A percentile compares a stretch with the other conserved stretches of the same genome.
Evolutionary conservation across 805 yeast genomes (phyloP).

Genomic region (Lipomyces anomalus): DNA sequence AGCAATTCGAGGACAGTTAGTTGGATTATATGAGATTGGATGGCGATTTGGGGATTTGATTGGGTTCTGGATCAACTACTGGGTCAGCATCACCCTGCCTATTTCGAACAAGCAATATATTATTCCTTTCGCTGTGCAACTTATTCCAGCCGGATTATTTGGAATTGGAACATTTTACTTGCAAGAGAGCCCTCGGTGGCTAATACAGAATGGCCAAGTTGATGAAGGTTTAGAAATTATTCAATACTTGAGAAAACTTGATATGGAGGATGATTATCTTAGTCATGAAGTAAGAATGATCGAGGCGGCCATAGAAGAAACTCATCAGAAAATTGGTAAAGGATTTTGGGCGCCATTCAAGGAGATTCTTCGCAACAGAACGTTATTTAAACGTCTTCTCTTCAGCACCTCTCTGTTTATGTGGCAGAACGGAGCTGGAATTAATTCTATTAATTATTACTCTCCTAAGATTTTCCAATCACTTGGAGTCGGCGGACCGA

Average conservation of each 20-base stretch:
- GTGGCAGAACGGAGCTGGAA: constrained; percentile 35
- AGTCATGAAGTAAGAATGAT: constrained; percentile 36
- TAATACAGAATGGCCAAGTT: constrained; percentile 49
- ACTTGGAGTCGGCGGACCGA: constrained; percentile 43
- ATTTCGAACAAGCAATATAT: constrained; percentile 32
- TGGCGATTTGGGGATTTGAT: constrained; percentile 46
- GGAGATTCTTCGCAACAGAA: constrained; percentile 11
- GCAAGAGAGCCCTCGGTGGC: constrained; percentile 66
- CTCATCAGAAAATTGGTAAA: constrained; percentile 8
- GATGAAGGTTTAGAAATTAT: constrained; percentile 49
- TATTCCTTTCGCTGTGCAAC: constrained; percentile 25
- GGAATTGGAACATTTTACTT: constrained; percentile 46
- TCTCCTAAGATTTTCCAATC: constrained; percentile 42
- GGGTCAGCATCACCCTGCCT: constrained; percentile 35
- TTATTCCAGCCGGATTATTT: constrained; percentile 32
- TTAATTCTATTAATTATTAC: constrained; percentile 45
- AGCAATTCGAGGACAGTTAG: constrained; percentile 71
- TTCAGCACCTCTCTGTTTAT: constrained; percentile 17
- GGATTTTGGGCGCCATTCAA: constrained; percentile 8
- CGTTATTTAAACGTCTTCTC: constrained; percentile 38
- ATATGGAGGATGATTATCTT: constrained; percentile 38
- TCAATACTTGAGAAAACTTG: constrained; percentile 38
- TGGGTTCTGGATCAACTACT: constrained; percentile 47
- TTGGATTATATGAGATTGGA: constrained; percentile 45
- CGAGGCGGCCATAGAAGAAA: constrained; percentile 12